phyloP scores from a whole-genome alignment of 371 early-diverging fungal genomes.

The Chytridiales sp. region DNA sequence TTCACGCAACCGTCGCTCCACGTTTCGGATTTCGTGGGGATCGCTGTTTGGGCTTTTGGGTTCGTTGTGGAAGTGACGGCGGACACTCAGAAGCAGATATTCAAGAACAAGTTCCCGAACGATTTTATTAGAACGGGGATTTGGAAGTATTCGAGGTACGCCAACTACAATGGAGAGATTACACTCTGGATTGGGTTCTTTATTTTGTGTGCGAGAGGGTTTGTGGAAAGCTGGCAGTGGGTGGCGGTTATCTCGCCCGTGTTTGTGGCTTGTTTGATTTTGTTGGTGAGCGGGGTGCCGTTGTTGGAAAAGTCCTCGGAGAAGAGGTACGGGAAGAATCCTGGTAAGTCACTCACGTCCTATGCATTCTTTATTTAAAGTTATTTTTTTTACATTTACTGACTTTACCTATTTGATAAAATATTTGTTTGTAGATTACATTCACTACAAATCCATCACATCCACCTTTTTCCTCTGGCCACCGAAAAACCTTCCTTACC shows the following conservation, averaged over 20 bases:
- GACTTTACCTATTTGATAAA: background rate
- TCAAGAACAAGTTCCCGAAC: constrained; percentile 31
- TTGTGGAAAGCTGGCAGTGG: constrained; percentile 46
- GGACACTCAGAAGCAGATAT: constrained; percentile 41
- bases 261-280: constrained; percentile 44
- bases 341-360: too few relatives aligned
- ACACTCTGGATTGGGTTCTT: constrained; percentile 51
- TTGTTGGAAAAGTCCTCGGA: constrained; percentile 34
- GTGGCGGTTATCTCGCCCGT: constrained; percentile 39
- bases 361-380: too few relatives aligned
- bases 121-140: constrained; percentile 45
- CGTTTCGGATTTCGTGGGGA: constrained; percentile 40
- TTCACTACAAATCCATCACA: constrained; percentile 39
- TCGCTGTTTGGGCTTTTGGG: constrained; percentile 43
- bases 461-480: constrained; percentile 41
- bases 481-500: too few relatives aligned
- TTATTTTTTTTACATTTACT: background rate
- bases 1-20: constrained; percentile 28
- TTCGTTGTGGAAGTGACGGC: constrained; percentile 44
- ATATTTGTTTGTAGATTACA: constrained; percentile 7
- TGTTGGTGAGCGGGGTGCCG: constrained; percentile 37
- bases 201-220: constrained; percentile 42
- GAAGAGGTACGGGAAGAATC: constrained; percentile 34
- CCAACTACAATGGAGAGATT: constrained; percentile 55
- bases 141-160: constrained; percentile 45